Evolutionary conservation across 345 rosid species (phyloP).

Genomic region (Tarenaya hassleriana): DNA sequence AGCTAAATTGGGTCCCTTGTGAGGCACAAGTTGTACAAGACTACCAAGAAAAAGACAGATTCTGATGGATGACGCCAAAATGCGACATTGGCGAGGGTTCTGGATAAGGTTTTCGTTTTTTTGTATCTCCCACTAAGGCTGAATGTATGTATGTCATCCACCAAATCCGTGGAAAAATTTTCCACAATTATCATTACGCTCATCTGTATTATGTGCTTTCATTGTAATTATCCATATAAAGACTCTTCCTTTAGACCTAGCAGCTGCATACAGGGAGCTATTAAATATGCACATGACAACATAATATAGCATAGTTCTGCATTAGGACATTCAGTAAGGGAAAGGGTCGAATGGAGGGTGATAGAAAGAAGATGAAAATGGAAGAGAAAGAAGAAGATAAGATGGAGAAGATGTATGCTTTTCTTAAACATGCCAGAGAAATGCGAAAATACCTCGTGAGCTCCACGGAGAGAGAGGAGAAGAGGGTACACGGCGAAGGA

Average conservation of each 20-base stretch:
- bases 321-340: no score
- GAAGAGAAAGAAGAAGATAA: conserved; percentile 36
- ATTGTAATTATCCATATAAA: not conserved
- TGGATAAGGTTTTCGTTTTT: conserved; percentile 17
- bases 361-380: conserved; percentile 38
- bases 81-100: not conserved
- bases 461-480: conserved; percentile 19
- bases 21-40: no score
- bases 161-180: conserved; percentile 13
- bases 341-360: conserved; percentile 31
- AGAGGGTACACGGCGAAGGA: conserved; percentile 7
- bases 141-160: conserved; percentile 11
- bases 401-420: conserved; percentile 51
- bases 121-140: conserved; percentile 15
- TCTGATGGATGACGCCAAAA: no score
- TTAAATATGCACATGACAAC: no score
- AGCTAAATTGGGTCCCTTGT: no score
- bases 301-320: no score
- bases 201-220: not conserved
- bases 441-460: conserved; percentile 20
- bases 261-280: no score
- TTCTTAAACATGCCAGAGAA: conserved; percentile 45
- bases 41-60: no score
- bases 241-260: no score
- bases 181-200: not conserved